Evolutionary conservation across 495 filamentous ascomycete species (phyloP).

Genomic region (Aspergillus leporis): DNA sequence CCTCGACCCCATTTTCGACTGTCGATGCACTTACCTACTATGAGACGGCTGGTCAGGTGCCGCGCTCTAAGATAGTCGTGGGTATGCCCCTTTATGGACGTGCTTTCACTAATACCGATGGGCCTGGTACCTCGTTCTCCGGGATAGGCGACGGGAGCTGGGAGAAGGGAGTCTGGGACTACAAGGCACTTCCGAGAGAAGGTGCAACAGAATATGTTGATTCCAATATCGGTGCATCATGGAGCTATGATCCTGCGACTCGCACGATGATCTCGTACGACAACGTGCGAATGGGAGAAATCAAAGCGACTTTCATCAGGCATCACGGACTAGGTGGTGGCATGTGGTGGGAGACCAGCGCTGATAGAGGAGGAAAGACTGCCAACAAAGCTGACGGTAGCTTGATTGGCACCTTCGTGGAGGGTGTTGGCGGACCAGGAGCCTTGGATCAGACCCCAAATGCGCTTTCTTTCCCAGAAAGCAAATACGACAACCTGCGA

Average conservation of each 20-base stretch:
- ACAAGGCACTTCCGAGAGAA: constrained; percentile 59
- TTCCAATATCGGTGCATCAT: constrained; percentile 57
- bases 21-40: constrained; percentile 59
- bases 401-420: constrained; percentile 61
- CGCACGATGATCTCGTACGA: constrained; percentile 79
- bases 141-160: constrained; percentile 69
- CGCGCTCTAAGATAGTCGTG: constrained; percentile 70
- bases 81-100: constrained; percentile 91
- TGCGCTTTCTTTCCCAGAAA: constrained; percentile 68
- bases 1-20: constrained; percentile 58
- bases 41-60: constrained; percentile 55
- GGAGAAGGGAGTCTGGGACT: constrained; percentile 84
- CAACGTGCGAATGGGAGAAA: constrained; percentile 54
- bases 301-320: constrained; percentile 69
- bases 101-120: constrained; percentile 71
- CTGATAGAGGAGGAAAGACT: constrained; percentile 59
- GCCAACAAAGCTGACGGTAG: constrained; percentile 52
- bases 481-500: constrained; percentile 78
- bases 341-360: constrained; percentile 94
- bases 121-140: constrained; percentile 67
- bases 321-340: constrained; percentile 70
- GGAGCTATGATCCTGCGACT: constrained; percentile 62
- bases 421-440: constrained; percentile 45
- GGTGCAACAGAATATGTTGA: constrained; percentile 43
- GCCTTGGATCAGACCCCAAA: constrained; percentile 64